Evolutionary conservation across 192 early-diverging fungal species (phyloP), one percentile per base, ranked within the genome.

Genomic region (Entomortierella beljakovae): DNA sequence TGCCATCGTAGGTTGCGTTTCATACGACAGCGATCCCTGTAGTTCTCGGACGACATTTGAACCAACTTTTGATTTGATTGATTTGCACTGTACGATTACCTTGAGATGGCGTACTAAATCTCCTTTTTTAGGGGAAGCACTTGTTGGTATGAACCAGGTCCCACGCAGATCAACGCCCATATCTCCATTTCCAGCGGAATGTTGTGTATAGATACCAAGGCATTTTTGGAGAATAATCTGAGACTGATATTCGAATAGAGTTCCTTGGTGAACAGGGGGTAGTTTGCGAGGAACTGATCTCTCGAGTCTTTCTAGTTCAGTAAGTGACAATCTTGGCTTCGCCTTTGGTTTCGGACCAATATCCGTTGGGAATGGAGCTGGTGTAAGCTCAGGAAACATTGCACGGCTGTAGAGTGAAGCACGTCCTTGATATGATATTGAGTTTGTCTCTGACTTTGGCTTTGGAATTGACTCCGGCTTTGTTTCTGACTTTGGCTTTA

Each of bases 1-100:
- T 2, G 74, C 74, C 66, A 77, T 69, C 3, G 74, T 77, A 28
- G 74, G 74, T 23, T 77, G 65, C 18, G 66, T 52, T 55, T 77
- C 74, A 43, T 63, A 77, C 37, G 74, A 77, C 0, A 77, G 59
- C 1, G 66, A 64, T 0, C 74, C 74, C 28, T 77, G 74, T 10
- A 77, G 55, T 53, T 77, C 74, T 15, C 74, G 65, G 26, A 77
- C 74, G 50, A 34, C 63, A 16, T 77, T 77, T 2, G 74, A 66
- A n/a, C 74, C 74, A 9, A 77, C 53, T 54, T 69, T 77, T 42
- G 59, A 28, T 25, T 23, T 20, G 46, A 56, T 52, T 49, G 2
- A 64, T 43, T 77, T 77, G 74, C 74, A 77, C 38, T 77, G 74
- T n/a, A 77, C 74, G 42, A 77, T 77, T 26, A 77, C 74, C 49